Percentiles rank a stretch among this genome's conserved stretches.
Conservation (phyloP, 1,284 basidiomycete genomes). For the Ganoderma meredithae region DNA sequence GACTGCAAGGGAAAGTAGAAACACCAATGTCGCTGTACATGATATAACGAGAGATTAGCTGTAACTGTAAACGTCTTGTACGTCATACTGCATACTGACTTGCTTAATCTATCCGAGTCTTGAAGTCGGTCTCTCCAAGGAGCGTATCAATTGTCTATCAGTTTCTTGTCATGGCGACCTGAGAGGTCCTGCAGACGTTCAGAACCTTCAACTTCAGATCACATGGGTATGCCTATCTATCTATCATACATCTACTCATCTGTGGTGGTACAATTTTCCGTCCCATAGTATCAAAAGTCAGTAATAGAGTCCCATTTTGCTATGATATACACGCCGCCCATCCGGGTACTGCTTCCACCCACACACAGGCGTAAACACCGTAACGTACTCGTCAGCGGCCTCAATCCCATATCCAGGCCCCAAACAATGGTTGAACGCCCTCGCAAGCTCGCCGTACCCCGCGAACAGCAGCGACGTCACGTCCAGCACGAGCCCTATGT, state of each 20-base stretch:
- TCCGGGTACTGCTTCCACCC: conserved; percentile 21
- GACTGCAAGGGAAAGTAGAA: conserved; percentile 30
- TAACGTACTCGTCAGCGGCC: conserved; percentile 19
- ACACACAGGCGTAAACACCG: conserved; percentile 17
- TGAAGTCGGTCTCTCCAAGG: background rate
- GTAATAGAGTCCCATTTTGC: background rate
- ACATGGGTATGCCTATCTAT: background rate
- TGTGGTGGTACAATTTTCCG: too few relatives aligned
- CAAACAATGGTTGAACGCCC: conserved; percentile 19
- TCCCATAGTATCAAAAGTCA: background rate
- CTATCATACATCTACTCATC: background rate
- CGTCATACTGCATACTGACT: background rate
- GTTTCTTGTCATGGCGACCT: background rate
- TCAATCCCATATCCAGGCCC: conserved; percentile 27
- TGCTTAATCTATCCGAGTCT: background rate
- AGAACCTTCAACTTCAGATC: background rate
- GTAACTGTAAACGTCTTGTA: conserved; percentile 8
- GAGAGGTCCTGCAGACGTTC: background rate
- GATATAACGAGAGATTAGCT: background rate
- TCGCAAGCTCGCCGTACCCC: conserved; percentile 17
- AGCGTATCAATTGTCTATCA: background rate
- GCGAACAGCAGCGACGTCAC: conserved; percentile 23
- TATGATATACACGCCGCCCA: conserved; percentile 8
- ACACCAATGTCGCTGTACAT: background rate
- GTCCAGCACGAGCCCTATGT: conserved; percentile 11